Percentiles rank a stretch among this genome's conserved stretches.
phyloP scores from a whole-genome alignment of 306 rosid genomes.

The Vigna hirtella region DNA sequence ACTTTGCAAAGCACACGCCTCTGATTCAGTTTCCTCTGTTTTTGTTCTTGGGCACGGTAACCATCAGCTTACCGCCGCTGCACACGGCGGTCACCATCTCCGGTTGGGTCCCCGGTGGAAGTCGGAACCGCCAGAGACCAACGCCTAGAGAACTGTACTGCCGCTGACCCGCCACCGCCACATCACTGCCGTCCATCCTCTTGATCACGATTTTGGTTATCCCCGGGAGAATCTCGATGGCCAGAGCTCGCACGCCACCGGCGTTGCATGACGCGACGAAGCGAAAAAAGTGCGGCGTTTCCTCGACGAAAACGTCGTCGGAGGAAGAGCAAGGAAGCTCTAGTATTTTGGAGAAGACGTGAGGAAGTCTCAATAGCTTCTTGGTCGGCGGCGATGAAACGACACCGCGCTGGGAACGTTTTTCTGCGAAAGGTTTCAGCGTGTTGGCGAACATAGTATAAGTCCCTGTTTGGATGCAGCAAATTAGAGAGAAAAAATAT shows the following conservation, averaged over 20 bases:
- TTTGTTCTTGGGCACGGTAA: slow-evolving; percentile 67
- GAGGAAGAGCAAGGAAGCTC: slow-evolving; percentile 60
- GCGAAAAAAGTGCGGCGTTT: slow-evolving; percentile 52
- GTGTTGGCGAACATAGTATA: slow-evolving; percentile 44
- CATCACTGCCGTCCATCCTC: slow-evolving; percentile 49
- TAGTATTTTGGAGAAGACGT: slow-evolving; percentile 58
- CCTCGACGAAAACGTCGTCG: slow-evolving; percentile 60
- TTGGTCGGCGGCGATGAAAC: slow-evolving; percentile 39
- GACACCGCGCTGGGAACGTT: slow-evolving; percentile 42
- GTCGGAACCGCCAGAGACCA: slow-evolving; percentile 58
- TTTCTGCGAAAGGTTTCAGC: slow-evolving; percentile 39
- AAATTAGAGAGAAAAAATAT: slow-evolving; percentile 6
- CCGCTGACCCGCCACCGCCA: slow-evolving; percentile 4
- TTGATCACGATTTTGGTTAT: slow-evolving; percentile 54
- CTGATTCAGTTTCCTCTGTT: slow-evolving; percentile 38
- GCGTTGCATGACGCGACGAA: slow-evolving; percentile 44
- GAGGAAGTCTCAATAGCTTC: slow-evolving; percentile 64
- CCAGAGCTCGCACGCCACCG: slow-evolving; percentile 50
- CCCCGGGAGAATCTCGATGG: slow-evolving; percentile 58
- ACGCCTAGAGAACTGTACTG: slow-evolving; percentile 9
- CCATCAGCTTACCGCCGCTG: slow-evolving; percentile 54
- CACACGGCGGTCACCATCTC: slow-evolving; percentile 56
- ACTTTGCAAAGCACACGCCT: not conserved
- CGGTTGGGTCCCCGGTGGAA: slow-evolving; percentile 58
- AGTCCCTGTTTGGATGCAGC: not conserved